phyloP scores from a whole-genome alignment of 2,329 filamentous ascomycete species.

The Aspergillus terreus region DNA sequence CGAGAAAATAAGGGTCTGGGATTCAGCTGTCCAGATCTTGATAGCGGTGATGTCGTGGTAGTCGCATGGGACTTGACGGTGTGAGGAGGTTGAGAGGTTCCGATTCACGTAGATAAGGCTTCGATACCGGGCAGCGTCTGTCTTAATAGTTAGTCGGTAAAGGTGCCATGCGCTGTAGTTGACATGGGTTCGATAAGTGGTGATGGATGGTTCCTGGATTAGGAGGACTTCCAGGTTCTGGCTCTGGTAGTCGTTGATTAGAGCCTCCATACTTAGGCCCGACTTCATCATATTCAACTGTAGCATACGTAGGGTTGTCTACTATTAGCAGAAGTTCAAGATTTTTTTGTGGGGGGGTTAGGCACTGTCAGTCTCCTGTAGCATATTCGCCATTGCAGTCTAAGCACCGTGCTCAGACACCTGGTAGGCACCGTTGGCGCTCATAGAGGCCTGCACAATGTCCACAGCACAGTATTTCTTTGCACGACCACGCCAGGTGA shows the following conservation, averaged over 20 bases:
- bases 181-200: constrained; percentile 16
- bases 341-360: no score
- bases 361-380: constrained; percentile 16
- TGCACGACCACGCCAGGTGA: constrained; percentile 22
- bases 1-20: constrained; percentile 15
- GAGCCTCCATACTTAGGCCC: constrained; percentile 19
- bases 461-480: constrained; percentile 18
- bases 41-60: constrained; percentile 20
- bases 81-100: constrained; percentile 19
- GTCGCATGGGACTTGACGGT: constrained; percentile 19
- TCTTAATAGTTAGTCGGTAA: constrained; percentile 17
- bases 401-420: constrained; percentile 12
- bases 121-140: constrained; percentile 9
- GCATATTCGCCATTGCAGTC: constrained; percentile 18
- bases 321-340: constrained; percentile 17
- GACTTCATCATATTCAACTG: constrained; percentile 23
- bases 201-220: constrained; percentile 17
- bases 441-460: constrained; percentile 20
- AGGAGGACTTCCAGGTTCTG: constrained; percentile 22
- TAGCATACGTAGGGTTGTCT: constrained; percentile 18
- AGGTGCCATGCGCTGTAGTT: constrained; percentile 24
- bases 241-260: constrained; percentile 24
- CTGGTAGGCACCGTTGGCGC: constrained; percentile 14
- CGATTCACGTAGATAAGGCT: constrained; percentile 25
- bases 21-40: constrained; percentile 15